These are phyloP conservation scores for Sporothrix schenckii DNA, from an alignment of 2,329 filamentous ascomycete species.

Conservation along the genomic window DNA sequence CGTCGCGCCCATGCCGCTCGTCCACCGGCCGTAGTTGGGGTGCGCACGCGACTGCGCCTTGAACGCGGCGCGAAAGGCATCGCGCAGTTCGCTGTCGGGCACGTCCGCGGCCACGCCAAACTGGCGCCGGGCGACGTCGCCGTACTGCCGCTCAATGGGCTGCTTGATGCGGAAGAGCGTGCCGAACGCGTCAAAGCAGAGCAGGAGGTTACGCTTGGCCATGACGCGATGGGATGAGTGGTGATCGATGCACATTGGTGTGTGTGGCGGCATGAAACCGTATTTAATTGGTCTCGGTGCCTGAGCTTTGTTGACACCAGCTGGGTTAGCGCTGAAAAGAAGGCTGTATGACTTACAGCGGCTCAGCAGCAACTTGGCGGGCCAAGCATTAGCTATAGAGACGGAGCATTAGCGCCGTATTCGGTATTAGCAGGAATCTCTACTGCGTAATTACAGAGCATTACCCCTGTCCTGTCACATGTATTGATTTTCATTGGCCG, in stretches of 20 bases:
- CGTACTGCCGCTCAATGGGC: slow-evolving; percentile 59
- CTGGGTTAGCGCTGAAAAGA: background rate
- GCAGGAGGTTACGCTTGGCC: slow-evolving; percentile 51
- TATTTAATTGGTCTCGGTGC: no score
- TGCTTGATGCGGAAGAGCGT: slow-evolving; percentile 60
- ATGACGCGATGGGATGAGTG: background rate
- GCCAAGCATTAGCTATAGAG: no score
- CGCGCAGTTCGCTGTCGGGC: slow-evolving; percentile 47
- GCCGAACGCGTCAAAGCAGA: slow-evolving; percentile 68
- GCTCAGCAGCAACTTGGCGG: background rate
- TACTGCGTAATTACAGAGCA: no score
- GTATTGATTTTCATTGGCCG: slow-evolving; percentile 3
- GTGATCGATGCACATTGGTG: background rate
- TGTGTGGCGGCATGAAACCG: background rate
- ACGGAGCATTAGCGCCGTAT: no score
- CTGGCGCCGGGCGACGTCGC: slow-evolving; percentile 52
- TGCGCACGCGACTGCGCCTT: slow-evolving; percentile 50
- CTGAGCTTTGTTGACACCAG: background rate
- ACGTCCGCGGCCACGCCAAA: slow-evolving; percentile 48
- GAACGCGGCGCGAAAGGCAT: slow-evolving; percentile 49
- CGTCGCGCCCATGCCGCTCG: slow-evolving; percentile 53
- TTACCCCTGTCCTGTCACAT: no score
- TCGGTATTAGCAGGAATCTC: no score
- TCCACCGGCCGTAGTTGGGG: slow-evolving; percentile 62
- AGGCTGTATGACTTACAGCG: background rate